Evolutionary conservation across 2,329 filamentous ascomycete genomes (phyloP), one percentile per base, ranked within the genome.

Genomic region (Balansia obtecta): DNA sequence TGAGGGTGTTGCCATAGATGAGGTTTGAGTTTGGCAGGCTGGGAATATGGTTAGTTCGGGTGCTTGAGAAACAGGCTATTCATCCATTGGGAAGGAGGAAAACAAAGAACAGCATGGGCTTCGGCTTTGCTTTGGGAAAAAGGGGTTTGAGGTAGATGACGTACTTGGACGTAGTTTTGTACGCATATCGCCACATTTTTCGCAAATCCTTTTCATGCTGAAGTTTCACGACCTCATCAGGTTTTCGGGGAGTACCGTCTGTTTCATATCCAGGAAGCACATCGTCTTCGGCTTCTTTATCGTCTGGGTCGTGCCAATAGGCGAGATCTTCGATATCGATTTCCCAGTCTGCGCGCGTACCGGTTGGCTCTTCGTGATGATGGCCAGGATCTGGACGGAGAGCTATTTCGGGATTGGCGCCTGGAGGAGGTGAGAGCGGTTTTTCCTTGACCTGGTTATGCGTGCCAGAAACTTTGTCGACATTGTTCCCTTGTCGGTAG

Each of bases 1-100:
- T 65, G 15, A 82, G 61, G 0, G 77, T 80, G 50, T 74, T 76
- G 18, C 77, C 77, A 57, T 77, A 82, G n/a, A 82, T 70, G 9
- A 71, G 68, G 51, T 76, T 73, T 13, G 72, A 72, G 68, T 15
- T 68, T 65, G 53, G 71, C 58, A 38, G 72, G 77, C 55, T 53
- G 44, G 3, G 33, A 3, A 47, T 4, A 2, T 13, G 9, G 9
- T 2, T 13, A 15, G n/a, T 46, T 57, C 40, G 50, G 40, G 12
- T 34, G 27, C 12, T 27, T 27, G 27, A 3, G 38, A 40, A 5
- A 18, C 6, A 16, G 5, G 16, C 7, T 20, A 18, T 1, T 6
- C 34, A 18, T 1, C 10, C 41, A n/a, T 10, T 8, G n/a, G 30
- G 4, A n/a, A 16, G 13, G 18, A 48, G 15, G 13, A 33, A 54